These are phyloP conservation scores for Uncinocarpus reesii DNA, from an alignment of 2,329 filamentous ascomycete species.

Conservation along the genomic window DNA sequence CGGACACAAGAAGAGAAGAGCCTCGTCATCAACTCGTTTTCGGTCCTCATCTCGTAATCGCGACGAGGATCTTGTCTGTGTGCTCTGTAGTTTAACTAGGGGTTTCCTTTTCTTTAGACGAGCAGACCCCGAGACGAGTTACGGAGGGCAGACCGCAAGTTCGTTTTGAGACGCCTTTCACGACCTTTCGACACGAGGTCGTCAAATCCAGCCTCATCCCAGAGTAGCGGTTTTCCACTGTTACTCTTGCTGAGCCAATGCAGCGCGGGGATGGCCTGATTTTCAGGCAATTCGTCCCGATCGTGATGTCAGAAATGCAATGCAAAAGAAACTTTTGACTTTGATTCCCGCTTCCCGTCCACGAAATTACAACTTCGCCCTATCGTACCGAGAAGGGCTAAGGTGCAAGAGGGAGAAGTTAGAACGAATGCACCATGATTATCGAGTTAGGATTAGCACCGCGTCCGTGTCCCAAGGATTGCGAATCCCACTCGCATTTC, in stretches of 20 bases:
- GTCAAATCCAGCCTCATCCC: too few relatives aligned
- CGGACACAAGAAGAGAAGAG: neutral
- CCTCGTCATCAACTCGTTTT: neutral
- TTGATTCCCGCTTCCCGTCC: neutral
- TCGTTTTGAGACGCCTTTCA: too few relatives aligned
- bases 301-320: too few relatives aligned
- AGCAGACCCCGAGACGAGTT: too few relatives aligned
- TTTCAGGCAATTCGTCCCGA: too few relatives aligned
- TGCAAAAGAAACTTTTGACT: constrained; percentile 3
- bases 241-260: too few relatives aligned
- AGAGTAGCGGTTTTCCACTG: too few relatives aligned
- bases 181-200: too few relatives aligned
- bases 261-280: too few relatives aligned
- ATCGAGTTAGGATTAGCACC: neutral
- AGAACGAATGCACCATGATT: neutral
- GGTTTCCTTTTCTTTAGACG: neutral
- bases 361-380: constrained; percentile 1
- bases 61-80: neutral
- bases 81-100: too few relatives aligned
- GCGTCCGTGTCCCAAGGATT: constrained; percentile 1
- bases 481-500: neutral
- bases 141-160: too few relatives aligned
- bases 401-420: neutral
- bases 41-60: neutral
- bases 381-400: constrained; percentile 4